A percentile compares a stretch with the other conserved stretches of the same genome.
Conservation (phyloP, 2,329 filamentous ascomycete genomes). For the Niveomyces coronatus region DNA sequence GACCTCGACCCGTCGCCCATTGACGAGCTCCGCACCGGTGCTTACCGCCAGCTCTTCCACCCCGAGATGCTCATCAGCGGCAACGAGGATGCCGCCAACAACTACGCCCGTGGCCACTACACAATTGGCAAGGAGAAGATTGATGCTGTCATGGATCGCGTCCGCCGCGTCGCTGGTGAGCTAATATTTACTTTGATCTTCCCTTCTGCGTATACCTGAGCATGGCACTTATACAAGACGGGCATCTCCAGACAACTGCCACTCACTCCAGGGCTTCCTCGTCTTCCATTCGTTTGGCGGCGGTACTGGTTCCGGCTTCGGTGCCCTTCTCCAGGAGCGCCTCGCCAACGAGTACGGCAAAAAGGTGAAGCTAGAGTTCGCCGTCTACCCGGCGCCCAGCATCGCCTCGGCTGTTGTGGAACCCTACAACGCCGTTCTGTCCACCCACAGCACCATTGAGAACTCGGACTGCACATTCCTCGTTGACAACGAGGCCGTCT, state of each 20-base stretch:
- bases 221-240: constrained; percentile 6
- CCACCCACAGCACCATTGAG: constrained; percentile 66
- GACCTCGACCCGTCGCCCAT: constrained; percentile 64
- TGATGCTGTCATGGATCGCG: constrained; percentile 57
- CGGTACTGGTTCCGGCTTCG: constrained; percentile 63
- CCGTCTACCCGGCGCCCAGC: constrained; percentile 60
- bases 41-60: constrained; percentile 61
- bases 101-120: constrained; percentile 68
- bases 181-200: too few species aligned
- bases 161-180: constrained; percentile 59
- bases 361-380: constrained; percentile 69
- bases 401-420: constrained; percentile 62
- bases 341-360: constrained; percentile 65
- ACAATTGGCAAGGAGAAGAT: constrained; percentile 70
- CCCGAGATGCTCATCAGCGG: constrained; percentile 62
- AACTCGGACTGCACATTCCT: constrained; percentile 73
- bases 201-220: too few species aligned
- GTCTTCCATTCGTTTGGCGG: constrained; percentile 68
- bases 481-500: constrained; percentile 65
- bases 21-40: constrained; percentile 61
- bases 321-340: constrained; percentile 60
- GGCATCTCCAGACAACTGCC: constrained; percentile 51
- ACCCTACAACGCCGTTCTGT: constrained; percentile 65
- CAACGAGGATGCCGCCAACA: constrained; percentile 70
- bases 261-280: constrained; percentile 61